These are phyloP conservation scores for Lipomyces yamanashiensis DNA, from an alignment of 805 yeast genomes.

Conservation along the genomic window DNA sequence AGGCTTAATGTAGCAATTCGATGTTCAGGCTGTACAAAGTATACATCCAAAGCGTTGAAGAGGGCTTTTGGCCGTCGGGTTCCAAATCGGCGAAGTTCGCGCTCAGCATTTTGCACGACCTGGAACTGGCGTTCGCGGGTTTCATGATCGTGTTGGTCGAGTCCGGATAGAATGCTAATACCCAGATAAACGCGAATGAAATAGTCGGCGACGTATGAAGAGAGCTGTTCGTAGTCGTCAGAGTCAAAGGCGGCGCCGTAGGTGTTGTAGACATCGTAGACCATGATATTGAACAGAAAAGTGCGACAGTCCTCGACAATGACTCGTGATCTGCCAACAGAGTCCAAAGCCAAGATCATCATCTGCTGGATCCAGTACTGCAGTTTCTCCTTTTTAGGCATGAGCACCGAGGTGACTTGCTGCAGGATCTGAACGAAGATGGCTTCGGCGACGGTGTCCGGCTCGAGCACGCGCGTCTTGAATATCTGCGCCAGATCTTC, in stretches of 20 bases:
- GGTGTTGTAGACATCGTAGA: constrained; percentile 36
- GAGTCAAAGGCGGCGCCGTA: constrained; percentile 23
- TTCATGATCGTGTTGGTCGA: constrained; percentile 14
- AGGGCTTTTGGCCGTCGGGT: constrained; percentile 47
- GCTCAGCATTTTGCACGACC: constrained; percentile 52
- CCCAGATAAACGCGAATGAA: constrained; percentile 38
- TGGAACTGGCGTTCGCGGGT: constrained; percentile 55
- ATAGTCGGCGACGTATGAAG: constrained; percentile 39
- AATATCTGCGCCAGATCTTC: constrained; percentile 45
- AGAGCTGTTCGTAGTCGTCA: constrained; percentile 35
- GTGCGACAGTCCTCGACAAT: constrained; percentile 46
- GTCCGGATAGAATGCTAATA: constrained; percentile 23
- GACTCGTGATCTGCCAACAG: constrained; percentile 54
- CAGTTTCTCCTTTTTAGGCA: constrained; percentile 41
- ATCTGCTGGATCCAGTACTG: constrained; percentile 57
- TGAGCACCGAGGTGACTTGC: constrained; percentile 44
- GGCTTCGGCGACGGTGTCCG: constrained; percentile 36
- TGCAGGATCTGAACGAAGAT: constrained; percentile 43
- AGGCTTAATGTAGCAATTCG: constrained; percentile 48
- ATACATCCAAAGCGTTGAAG: constrained; percentile 48
- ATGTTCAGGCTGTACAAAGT: constrained; percentile 44
- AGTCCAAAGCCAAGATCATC: constrained; percentile 58
- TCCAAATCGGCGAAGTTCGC: constrained; percentile 52
- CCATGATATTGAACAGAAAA: constrained; percentile 42
- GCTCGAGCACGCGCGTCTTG: constrained; percentile 26